phyloP scores from a whole-genome alignment of 257 asterid species.

The Solanum verrucosum region DNA sequence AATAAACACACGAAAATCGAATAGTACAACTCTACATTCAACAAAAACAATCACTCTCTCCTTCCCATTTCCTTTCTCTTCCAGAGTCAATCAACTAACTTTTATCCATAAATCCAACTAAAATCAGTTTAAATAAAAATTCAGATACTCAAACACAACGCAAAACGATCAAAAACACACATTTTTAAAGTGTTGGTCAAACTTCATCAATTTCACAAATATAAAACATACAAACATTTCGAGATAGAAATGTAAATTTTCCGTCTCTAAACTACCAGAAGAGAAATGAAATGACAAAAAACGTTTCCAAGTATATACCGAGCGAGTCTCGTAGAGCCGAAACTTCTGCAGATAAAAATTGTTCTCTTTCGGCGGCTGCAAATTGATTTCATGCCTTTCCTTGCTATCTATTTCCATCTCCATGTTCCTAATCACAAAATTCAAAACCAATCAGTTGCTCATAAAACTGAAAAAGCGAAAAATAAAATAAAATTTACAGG shows the following conservation, averaged over 20 bases:
- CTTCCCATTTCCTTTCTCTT: not conserved
- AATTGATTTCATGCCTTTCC: constrained; percentile 14
- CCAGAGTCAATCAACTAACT: not conserved
- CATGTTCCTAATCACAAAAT: constrained; percentile 15
- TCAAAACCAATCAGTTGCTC: not conserved
- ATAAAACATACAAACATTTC: not conserved
- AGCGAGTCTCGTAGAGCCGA: constrained; percentile 72
- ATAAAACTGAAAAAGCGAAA: not conserved
- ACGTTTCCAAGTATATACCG: constrained; percentile 35
- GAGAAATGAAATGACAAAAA: not conserved
- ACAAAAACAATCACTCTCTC: not conserved
- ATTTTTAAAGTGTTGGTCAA: not conserved
- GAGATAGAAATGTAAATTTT: not conserved
- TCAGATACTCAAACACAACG: not conserved
- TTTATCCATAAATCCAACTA: not conserved
- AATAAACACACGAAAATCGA: not conserved
- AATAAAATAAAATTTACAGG: not conserved
- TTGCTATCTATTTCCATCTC: constrained; percentile 38
- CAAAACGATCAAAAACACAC: not conserved
- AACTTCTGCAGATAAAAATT: constrained; percentile 44
- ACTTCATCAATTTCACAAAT: not conserved
- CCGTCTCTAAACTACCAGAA: not conserved
- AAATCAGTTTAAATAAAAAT: not conserved
- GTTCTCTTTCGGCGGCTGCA: constrained; percentile 4
- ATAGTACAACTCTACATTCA: not conserved